Base-by-base conservation (phyloP, 2,329 filamentous ascomycete species). In the Dactylellina haptotyla region DNA sequence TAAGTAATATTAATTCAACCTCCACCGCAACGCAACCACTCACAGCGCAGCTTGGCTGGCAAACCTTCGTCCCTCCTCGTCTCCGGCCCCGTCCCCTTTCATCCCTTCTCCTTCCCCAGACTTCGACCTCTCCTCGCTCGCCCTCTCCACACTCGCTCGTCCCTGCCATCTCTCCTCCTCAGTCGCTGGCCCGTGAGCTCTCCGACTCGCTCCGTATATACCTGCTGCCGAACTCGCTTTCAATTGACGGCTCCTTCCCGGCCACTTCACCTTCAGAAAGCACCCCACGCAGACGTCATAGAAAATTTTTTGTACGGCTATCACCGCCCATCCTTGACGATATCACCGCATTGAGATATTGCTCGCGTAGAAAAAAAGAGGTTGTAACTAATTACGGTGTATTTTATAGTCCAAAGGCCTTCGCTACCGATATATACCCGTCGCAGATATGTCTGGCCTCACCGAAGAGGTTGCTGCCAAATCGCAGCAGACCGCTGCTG, bases 401-500 rank as follows among this genome's bases (percentile, higher is more conserved):
- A n/a, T 37, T 12, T 34, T 16, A 26, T 58, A 58, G 39, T 30
- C 10, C 23, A 30, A 28, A 28, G 20, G 23, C 37, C n/a, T 37
- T 45, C 37, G 45, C 39, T 20, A 5, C 18, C 51, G 41, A 14
- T 56, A 28, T 59, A 56, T 54, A 32, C 28, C 26, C n/a, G n/a
- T 16, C 37, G 14, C 43, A 9, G 57, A 16, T 28, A 73, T 73
- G 69, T 25, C 61, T 18, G 26, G 46, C 56, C 61, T 73, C 41
- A 62, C 61, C 8, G 61, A 73, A 4, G 61, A 66, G 46, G 61
- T 62, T 43, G 61, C 25, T 28, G 43, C 34, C 39, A 73, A 73
- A 32, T 66, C 69, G 37, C 50, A 73, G 39, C 69, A 73, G 61
- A 41, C 69, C 5, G 69, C 69, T 34, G 69, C 69, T 16, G 56